These are phyloP conservation scores for Lactifluus volemus DNA, from an alignment of 768 basidiomycete species.

Conservation along the genomic window DNA sequence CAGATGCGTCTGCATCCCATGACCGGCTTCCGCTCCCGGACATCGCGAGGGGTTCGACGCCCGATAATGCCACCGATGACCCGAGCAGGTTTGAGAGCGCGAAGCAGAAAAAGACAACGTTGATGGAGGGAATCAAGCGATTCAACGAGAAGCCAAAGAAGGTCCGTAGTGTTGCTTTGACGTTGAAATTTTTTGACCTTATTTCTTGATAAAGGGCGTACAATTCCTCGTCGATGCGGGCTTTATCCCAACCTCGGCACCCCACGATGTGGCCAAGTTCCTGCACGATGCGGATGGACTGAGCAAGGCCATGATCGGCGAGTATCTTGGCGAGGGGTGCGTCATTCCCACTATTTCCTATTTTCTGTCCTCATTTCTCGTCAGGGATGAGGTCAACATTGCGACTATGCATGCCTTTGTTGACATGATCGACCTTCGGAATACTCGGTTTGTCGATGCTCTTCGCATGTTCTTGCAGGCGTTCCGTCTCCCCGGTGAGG, in stretches of 20 bases:
- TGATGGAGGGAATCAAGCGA: constrained; percentile 92
- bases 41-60: constrained; percentile 59
- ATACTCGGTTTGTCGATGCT: constrained; percentile 79
- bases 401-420: constrained; percentile 98
- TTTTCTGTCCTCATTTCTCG: neutral
- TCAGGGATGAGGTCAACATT: constrained; percentile 81
- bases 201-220: constrained; percentile 52
- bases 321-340: constrained; percentile 96
- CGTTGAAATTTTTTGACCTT: neutral
- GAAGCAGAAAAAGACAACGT: constrained; percentile 91
- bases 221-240: constrained; percentile 83
- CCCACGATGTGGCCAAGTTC: constrained; percentile 78
- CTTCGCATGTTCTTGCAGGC: constrained; percentile 85
- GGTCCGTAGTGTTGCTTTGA: constrained; percentile 35
- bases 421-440: constrained; percentile 81
- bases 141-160: constrained; percentile 99
- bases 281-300: constrained; percentile 84
- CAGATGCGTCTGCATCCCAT: constrained; percentile 50
- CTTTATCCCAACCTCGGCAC: constrained; percentile 65
- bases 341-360: constrained; percentile 23
- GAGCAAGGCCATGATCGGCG: constrained; percentile 93
- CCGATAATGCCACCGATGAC: constrained; percentile 77
- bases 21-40: constrained; percentile 40
- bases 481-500: constrained; percentile 94
- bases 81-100: constrained; percentile 90